Conservation (phyloP, 495 filamentous ascomycete genomes). For the Neurospora sp. region DNA sequence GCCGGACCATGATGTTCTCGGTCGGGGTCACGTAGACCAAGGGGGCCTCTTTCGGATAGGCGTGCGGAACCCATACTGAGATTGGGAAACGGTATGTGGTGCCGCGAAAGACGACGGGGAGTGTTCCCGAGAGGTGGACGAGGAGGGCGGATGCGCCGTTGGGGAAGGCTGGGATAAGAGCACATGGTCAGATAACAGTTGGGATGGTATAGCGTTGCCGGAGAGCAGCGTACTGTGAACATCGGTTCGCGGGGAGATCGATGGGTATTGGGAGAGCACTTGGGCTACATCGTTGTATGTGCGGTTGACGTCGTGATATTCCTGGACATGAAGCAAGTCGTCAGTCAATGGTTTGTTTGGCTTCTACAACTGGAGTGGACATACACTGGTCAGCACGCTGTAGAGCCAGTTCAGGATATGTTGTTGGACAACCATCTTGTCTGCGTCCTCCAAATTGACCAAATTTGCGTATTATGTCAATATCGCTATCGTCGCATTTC, state of each 20-base stretch:
- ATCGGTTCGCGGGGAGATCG: conserved; percentile 82
- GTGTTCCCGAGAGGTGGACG: conserved; percentile 72
- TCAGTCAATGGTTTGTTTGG: not conserved
- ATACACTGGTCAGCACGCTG: conserved; percentile 73
- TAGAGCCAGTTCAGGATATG: conserved; percentile 92
- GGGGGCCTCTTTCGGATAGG: conserved; percentile 77
- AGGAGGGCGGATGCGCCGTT: conserved; percentile 81
- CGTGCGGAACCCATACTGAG: conserved; percentile 89
- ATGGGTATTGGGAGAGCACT: conserved; percentile 69
- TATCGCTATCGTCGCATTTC: not conserved
- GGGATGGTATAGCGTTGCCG: not conserved
- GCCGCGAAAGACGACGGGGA: conserved; percentile 83
- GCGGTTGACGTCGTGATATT: conserved; percentile 85
- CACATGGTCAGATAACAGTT: not conserved
- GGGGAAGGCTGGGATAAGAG: conserved; percentile 60
- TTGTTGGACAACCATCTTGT: conserved; percentile 71
- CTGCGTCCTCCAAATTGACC: not conserved
- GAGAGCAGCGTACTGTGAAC: conserved; percentile 70
- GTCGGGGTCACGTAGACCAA: conserved; percentile 82
- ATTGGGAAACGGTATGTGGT: conserved; percentile 85
- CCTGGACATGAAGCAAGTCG: conserved; percentile 39
- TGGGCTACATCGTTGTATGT: conserved; percentile 87
- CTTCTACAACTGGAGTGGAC: not conserved
- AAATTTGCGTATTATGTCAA: not conserved
- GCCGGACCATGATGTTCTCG: conserved; percentile 77